Conservation (phyloP, 257 asterid genomes). For the Coffea eugenioides region DNA sequence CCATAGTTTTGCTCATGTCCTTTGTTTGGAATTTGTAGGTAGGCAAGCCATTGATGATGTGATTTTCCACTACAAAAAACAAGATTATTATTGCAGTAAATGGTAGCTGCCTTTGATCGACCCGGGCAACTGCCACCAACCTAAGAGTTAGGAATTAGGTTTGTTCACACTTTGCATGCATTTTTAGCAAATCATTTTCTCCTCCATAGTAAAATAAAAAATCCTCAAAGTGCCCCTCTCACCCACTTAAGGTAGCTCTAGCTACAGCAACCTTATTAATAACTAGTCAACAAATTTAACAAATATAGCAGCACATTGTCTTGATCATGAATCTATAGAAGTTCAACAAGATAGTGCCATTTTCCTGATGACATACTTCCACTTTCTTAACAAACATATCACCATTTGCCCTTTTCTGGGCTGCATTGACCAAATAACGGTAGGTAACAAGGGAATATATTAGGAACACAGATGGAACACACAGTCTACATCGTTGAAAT, state of each 20-base stretch:
- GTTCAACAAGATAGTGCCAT: neutral
- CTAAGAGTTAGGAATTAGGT: constrained; percentile 5
- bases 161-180: neutral
- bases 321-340: neutral
- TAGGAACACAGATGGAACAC: neutral
- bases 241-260: constrained; percentile 13
- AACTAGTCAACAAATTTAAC: neutral
- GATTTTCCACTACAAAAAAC: neutral
- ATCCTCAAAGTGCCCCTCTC: neutral
- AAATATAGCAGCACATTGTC: neutral
- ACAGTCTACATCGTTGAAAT: constrained; percentile 7
- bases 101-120: constrained; percentile 13
- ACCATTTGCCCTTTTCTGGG: neutral
- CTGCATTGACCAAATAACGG: neutral
- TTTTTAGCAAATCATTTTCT: neutral
- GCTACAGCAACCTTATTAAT: constrained; percentile 12
- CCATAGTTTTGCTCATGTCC: neutral
- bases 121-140: constrained; percentile 29
- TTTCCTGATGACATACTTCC: neutral
- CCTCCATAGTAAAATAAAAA: constrained; percentile 6
- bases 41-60: neutral
- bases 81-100: constrained; percentile 12
- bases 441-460: neutral
- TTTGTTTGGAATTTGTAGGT: neutral
- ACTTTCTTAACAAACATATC: neutral